Base-by-base conservation (phyloP, 345 rosid genomes). In the Salix viminalis region DNA sequence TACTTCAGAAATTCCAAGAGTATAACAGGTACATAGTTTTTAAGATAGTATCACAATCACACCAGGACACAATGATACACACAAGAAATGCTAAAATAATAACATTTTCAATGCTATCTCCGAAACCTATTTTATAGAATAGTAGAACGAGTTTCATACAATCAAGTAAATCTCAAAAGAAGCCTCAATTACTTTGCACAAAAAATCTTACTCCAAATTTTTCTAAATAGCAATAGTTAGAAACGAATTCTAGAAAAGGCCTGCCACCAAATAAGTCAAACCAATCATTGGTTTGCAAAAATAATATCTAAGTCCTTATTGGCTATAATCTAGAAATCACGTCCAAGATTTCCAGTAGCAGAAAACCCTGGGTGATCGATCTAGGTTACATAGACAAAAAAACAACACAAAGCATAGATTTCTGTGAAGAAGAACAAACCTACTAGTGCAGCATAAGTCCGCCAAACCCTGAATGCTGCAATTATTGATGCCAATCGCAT, bases 391-490 rank as follows among this genome's bases (percentile, higher is more conserved):
- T 36, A 36, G 37, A 36, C 37, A 36, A 36, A 72, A 21, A 24
- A 21, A 79, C 21, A 75, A n/a, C 41, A 65, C 56, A 16, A 7
- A 69, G 70, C 3, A 16, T 37, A 9, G n/a, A 46, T 44, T 71
- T 71, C 6, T 21, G 18, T 32, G 65, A 75, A 36, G 64, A 70
- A 83, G 4, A 73, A 50, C 71, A 62, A 21, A 93, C 99, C 99
- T 96, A 50, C 81, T 91, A 10, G 99, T 91, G 84, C 87, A 70
- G 82, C 98, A 94, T 36, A 91, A 77, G 48, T 88, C 88, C 14
- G 92, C 88, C 91, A 93, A 84, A 8, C 66, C 85, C 77, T 88
- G 82, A 44, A 91, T 83, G 75, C 85, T 83, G 83, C 91, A 91
- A 71, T 74, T 80, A 21, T 77, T 61, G 75, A 90, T 78, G 73